These are phyloP conservation scores for Tetrastigma voinierianum DNA, from an alignment of 164 flowering plant species.

Conservation along the genomic window DNA sequence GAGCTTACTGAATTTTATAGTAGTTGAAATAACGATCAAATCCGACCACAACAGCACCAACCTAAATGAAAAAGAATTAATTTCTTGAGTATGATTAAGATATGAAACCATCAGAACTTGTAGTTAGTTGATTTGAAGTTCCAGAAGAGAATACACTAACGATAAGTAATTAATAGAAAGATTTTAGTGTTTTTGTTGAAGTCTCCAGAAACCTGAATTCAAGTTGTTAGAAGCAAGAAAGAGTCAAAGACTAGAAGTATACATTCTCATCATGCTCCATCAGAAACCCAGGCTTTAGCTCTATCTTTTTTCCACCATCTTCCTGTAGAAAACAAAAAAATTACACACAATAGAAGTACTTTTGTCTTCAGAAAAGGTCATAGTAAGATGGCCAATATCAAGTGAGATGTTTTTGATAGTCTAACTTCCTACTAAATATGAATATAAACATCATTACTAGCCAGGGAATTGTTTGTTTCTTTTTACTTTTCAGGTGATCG, in stretches of 20 bases:
- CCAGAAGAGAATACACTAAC: background rate
- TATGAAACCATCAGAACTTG: background rate
- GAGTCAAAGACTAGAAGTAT: constrained; percentile 23
- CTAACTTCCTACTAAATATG: background rate
- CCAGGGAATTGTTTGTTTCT: background rate
- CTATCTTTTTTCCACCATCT: constrained; percentile 91
- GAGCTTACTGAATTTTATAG: constrained; percentile 91
- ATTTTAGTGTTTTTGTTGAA: background rate
- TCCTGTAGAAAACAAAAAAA: constrained; percentile 45
- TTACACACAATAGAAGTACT: background rate
- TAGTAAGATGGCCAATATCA: background rate
- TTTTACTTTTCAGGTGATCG: no score
- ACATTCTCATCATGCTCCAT: constrained; percentile 95
- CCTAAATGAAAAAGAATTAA: constrained; percentile 41
- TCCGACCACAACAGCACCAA: constrained; percentile 99
- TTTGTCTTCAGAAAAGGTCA: background rate
- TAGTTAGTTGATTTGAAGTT: background rate
- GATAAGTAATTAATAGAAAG: background rate
- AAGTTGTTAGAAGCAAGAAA: constrained; percentile 8
- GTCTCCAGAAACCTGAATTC: constrained; percentile 2
- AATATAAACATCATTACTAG: background rate
- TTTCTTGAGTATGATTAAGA: constrained; percentile 7
- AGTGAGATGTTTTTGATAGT: background rate
- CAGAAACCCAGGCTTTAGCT: constrained; percentile 89
- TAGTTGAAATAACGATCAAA: constrained; percentile 97